A percentile compares a stretch with the other conserved stretches of the same genome.
These are phyloP conservation scores for Microdochium trichocladiopsis DNA, from an alignment of 2,329 filamentous ascomycete species.

Conservation along the genomic window DNA sequence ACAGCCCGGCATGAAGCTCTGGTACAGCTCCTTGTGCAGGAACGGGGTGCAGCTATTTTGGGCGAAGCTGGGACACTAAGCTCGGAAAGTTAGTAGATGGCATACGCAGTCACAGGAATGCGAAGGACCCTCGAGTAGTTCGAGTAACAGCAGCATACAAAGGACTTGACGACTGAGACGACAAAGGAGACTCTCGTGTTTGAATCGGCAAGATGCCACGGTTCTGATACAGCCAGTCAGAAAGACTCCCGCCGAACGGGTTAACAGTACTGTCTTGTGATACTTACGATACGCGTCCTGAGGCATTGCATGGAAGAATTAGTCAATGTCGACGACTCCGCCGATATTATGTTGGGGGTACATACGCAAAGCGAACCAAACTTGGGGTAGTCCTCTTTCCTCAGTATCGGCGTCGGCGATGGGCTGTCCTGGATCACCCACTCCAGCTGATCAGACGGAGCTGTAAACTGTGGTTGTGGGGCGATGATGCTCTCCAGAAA, in stretches of 20 bases:
- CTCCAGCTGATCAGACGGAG: not conserved
- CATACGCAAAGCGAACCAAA: slow-evolving; percentile 13
- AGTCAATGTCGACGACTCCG: not conserved
- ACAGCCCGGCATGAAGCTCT: slow-evolving; percentile 26
- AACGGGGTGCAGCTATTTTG: slow-evolving; percentile 29
- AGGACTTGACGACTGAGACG: slow-evolving; percentile 19
- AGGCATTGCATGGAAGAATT: not conserved
- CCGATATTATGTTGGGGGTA: not conserved
- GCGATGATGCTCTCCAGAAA: not conserved
- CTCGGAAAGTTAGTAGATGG: not conserved
- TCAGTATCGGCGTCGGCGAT: slow-evolving; percentile 5
- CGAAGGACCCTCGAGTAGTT: slow-evolving; percentile 22
- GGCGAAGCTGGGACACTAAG: slow-evolving; percentile 17
- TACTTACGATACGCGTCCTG: slow-evolving; percentile 1
- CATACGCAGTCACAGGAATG: slow-evolving; percentile 1
- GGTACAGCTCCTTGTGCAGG: slow-evolving; percentile 35
- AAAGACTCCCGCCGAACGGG: not conserved
- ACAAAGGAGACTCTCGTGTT: slow-evolving; percentile 27
- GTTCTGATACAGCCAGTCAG: slow-evolving; percentile 2
- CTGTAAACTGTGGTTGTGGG: not conserved
- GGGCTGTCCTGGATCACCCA: not conserved
- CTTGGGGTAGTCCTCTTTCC: slow-evolving; percentile 11
- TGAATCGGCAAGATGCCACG: slow-evolving; percentile 27
- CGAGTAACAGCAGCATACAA: too few relatives aligned
- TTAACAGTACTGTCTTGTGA: slow-evolving; percentile 5